Evolutionary conservation across 2,329 filamentous ascomycete species (phyloP).

Genomic region (Exserohilum turcica): DNA sequence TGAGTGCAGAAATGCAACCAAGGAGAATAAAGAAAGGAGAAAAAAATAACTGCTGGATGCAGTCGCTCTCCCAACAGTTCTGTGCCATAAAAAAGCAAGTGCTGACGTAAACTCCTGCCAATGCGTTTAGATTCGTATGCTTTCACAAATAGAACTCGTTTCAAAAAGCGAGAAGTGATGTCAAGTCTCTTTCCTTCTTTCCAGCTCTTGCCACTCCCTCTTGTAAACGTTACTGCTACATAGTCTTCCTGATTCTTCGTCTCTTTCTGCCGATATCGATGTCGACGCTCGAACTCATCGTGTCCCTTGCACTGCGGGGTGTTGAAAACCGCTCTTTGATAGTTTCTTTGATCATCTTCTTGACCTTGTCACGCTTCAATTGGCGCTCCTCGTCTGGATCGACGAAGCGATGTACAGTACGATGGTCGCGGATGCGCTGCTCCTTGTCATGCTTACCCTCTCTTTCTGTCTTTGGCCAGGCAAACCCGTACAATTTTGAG

Average conservation of each 20-base stretch:
- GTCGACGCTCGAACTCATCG: conserved; percentile 31
- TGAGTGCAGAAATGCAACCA: too few relatives aligned
- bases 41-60: too few relatives aligned
- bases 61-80: too few relatives aligned
- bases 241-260: conserved; percentile 36
- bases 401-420: conserved; percentile 85
- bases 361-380: conserved; percentile 38
- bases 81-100: too few relatives aligned
- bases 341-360: conserved; percentile 29
- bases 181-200: neutral
- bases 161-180: too few relatives aligned
- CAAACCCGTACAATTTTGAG: conserved; percentile 90
- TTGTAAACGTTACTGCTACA: conserved; percentile 22
- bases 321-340: conserved; percentile 37
- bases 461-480: conserved; percentile 93
- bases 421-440: conserved; percentile 76
- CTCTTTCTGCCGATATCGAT: conserved; percentile 30
- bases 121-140: too few relatives aligned
- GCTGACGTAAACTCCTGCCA: too few relatives aligned
- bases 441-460: conserved; percentile 74
- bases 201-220: neutral
- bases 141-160: too few relatives aligned
- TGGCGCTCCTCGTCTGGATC: conserved; percentile 66
- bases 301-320: conserved; percentile 34
- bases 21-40: too few relatives aligned